Evolutionary conservation across 2,329 filamentous ascomycete genomes (phyloP), one percentile per base, ranked within the genome.

Genomic region (Zelopaecilomyces penicillatus): DNA sequence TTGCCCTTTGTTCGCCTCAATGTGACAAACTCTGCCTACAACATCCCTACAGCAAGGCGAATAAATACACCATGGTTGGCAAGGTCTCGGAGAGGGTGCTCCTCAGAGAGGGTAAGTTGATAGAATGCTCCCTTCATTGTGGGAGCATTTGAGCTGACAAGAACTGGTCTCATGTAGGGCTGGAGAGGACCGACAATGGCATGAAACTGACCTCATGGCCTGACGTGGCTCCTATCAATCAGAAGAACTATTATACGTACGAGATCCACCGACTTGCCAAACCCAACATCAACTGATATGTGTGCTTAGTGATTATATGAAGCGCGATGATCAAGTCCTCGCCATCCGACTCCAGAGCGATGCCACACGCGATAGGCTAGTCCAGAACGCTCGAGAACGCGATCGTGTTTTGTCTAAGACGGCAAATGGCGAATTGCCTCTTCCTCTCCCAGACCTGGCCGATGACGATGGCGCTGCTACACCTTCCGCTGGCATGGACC

Each of bases 201-300:
- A 91, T 98, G 84, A 93, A 90, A 61, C 80, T 93, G 61, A 87
- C 89, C 39, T 94, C 78, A 64, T 98, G 93, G 91, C 91, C 93
- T 7, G 85, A 93, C 60, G 82, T 95, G 46, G 76, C 80, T 37
- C 87, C 93, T 57, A 98, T 98, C 67, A 98, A 98, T 63, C 93
- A 98, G 66, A 98, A 98, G 72, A 98, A 98, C 66, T 98, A 98
- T 67, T 96, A 96, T 65, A 95, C 90, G 87, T 93, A 75, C 30
- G 35, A 29, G 9, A 7, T 3, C 40, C 32, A 4, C 12, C 19
- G 30, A 5, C n/a, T 42, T 19, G 32, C 32, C 19, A 19, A 19
- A 19, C 19, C 19, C 19, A 30, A 29, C 34, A 39, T 31, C 28
- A 46, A 34, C 52, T 60, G 42, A 57, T 37, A 42, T 50, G 26